A percentile compares a stretch with the other conserved stretches of the same genome.
Conservation (phyloP, 163 green algal genomes). For the Volvox carteri region DNA sequence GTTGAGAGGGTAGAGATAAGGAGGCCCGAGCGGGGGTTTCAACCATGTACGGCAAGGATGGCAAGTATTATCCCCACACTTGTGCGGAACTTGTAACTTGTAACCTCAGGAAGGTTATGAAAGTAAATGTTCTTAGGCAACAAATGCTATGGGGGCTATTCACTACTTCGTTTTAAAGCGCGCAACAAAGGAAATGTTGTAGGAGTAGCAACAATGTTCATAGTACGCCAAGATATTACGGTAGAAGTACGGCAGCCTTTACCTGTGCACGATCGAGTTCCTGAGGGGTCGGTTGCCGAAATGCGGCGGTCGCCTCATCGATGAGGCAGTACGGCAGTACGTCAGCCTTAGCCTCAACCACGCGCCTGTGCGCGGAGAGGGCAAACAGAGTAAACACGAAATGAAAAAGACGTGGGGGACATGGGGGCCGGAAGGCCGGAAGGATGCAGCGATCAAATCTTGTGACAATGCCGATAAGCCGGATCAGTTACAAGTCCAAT, state of each 20-base stretch:
- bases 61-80: not conserved
- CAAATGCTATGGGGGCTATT: not conserved
- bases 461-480: too few relatives aligned
- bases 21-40: not conserved
- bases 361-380: conserved; percentile 1
- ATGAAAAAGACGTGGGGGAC: too few relatives aligned
- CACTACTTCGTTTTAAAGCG: not conserved
- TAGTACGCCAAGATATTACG: not conserved
- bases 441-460: too few relatives aligned
- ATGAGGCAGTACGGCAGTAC: conserved; percentile 49
- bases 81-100: not conserved
- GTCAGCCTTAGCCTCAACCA: conserved; percentile 49
- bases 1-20: not conserved
- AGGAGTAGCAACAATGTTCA: not conserved
- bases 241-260: too few relatives aligned
- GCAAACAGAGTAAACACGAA: too few relatives aligned
- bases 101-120: not conserved
- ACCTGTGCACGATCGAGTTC: not conserved
- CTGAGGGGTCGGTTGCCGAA: not conserved
- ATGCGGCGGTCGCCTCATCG: not conserved
- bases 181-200: not conserved
- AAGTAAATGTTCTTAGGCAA: not conserved
- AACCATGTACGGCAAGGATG: too few relatives aligned
- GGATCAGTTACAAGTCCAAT: too few relatives aligned
- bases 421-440: too few relatives aligned